A percentile compares a stretch with the other conserved stretches of the same genome.
These are phyloP conservation scores for Beauveria medogensis DNA, from an alignment of 2,329 filamentous ascomycete genomes.

Conservation along the genomic window DNA sequence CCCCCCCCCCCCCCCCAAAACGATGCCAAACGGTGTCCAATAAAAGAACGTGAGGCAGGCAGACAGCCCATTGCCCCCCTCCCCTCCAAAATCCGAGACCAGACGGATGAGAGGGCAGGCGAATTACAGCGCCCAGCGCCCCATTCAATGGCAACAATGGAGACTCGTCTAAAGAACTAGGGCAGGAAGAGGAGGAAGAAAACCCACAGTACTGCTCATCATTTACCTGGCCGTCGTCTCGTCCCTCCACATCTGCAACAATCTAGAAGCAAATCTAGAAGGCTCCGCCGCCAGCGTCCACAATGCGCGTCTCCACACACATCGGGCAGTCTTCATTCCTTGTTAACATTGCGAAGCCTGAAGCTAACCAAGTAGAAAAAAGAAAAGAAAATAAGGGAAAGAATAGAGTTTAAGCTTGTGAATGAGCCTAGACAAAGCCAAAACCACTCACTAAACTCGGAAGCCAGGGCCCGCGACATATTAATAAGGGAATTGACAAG, in stretches of 20 bases:
- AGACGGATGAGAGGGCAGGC: background rate
- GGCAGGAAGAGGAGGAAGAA: too few species aligned
- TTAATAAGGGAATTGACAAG: too few species aligned
- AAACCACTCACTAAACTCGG: too few species aligned
- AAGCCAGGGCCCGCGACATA: too few species aligned
- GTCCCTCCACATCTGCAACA: conserved; percentile 8
- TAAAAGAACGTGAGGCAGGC: background rate
- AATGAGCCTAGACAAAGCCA: too few species aligned
- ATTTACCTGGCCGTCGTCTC: background rate
- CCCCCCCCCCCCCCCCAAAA: too few species aligned
- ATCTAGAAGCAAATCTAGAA: conserved; percentile 11
- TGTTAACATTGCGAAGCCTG: too few species aligned
- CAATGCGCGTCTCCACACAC: background rate
- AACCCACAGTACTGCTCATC: conserved; percentile 2
- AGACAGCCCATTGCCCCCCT: background rate
- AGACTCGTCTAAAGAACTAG: background rate
- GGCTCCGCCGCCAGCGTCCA: background rate
- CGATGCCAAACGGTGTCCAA: background rate
- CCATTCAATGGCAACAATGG: background rate
- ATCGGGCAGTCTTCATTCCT: background rate
- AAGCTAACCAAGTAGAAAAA: too few species aligned
- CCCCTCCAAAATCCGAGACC: background rate
- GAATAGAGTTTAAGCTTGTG: too few species aligned
- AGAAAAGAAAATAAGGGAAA: too few species aligned
- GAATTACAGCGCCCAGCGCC: background rate